A percentile compares a stretch with the other conserved stretches of the same genome.
These are phyloP conservation scores for Amanita rubescens DNA, from an alignment of 768 basidiomycete genomes.

Conservation along the genomic window DNA sequence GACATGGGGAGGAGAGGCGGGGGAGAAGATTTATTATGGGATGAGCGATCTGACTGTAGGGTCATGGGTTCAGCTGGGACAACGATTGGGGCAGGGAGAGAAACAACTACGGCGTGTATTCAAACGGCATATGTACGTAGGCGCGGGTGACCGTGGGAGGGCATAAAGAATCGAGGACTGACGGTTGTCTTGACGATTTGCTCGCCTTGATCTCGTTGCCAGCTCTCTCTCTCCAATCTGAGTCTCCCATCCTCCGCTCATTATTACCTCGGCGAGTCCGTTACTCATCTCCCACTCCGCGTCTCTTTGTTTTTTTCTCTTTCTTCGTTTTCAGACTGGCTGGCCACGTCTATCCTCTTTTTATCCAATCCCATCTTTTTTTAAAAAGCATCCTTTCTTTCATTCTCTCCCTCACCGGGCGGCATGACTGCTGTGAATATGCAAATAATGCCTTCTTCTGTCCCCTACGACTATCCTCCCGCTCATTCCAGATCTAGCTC, in stretches of 20 bases:
- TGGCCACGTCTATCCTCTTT: conserved; percentile 47
- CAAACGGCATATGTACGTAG: conserved; percentile 60
- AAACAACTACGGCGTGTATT: conserved; percentile 57
- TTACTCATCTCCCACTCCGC: conserved; percentile 18
- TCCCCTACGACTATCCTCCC: conserved; percentile 68
- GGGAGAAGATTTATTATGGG: no score
- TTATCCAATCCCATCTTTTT: conserved; percentile 13
- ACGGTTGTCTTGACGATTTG: conserved; percentile 38
- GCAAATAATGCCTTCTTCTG: conserved; percentile 59
- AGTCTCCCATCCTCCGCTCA: conserved; percentile 23
- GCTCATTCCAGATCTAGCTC: conserved; percentile 74
- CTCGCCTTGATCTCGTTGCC: conserved; percentile 13
- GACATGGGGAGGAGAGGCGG: conserved; percentile 57
- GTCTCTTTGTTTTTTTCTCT: conserved; percentile 14
- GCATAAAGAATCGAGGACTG: conserved; percentile 7
- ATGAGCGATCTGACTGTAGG: conserved; percentile 74
- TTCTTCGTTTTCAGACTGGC: conserved; percentile 33
- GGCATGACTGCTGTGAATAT: conserved; percentile 69
- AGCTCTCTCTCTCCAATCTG: conserved; percentile 12
- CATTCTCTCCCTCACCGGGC: no score
- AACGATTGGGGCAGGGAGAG: conserved; percentile 46
- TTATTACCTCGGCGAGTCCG: conserved; percentile 25
- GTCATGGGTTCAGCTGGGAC: conserved; percentile 65
- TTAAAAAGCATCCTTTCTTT: no score
- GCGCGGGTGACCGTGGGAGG: conserved; percentile 13